Percentiles rank a stretch among this genome's conserved stretches.
Evolutionary conservation across 208 protist genomes (phyloP).

Genomic region (Leishmania guyanensis): DNA sequence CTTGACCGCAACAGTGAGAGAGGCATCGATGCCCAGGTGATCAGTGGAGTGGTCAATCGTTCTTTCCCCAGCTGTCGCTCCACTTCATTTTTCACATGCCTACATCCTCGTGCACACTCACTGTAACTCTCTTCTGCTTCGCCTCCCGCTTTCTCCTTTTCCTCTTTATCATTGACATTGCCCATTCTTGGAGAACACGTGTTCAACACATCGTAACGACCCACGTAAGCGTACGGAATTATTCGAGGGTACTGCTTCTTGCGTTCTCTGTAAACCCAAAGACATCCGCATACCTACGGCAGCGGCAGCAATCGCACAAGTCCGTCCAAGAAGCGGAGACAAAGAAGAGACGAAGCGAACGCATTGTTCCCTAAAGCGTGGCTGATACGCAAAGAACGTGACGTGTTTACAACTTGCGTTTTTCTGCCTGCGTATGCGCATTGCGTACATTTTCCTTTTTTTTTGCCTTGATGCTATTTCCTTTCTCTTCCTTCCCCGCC

Average conservation of each 20-base stretch:
- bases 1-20: not conserved
- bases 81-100: not conserved
- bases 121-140: not conserved
- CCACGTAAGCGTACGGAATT: no score
- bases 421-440: not conserved
- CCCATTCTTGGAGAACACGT: not conserved
- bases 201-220: no score
- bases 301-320: not conserved
- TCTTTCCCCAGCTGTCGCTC: not conserved
- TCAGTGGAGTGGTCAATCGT: not conserved
- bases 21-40: not conserved
- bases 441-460: not conserved
- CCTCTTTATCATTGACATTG: not conserved
- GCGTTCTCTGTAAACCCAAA: not conserved
- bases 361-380: not conserved
- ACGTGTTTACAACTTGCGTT: not conserved
- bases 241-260: not conserved
- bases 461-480: not conserved
- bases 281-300: not conserved
- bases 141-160: not conserved
- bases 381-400: not conserved
- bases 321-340: not conserved
- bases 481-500: not conserved
- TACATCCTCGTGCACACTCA: not conserved
- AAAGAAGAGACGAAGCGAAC: not conserved